Base-by-base conservation (phyloP, 2,329 filamentous ascomycete genomes). In the Sporothrix globosa region DNA sequence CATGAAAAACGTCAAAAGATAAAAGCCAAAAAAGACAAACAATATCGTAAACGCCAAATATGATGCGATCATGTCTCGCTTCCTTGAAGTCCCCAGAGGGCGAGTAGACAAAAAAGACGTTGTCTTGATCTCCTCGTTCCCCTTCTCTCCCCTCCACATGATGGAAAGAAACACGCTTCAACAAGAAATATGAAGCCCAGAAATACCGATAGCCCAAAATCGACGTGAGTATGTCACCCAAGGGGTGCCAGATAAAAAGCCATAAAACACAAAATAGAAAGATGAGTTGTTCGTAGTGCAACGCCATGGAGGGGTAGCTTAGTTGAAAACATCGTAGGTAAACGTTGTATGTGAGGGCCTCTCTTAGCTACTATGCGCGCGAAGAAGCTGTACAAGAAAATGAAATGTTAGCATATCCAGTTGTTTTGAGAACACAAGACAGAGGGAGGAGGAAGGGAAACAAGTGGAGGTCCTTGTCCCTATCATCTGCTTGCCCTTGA, bases 401-500 rank as follows among this genome's bases (percentile, higher is more conserved):
- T 0, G 5, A 0, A 52, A 52, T 66, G 65, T 67, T 56, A 67
- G 65, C 21, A 67, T 24, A 68, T 39, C 14, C 14, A 2, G 50
- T 24, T 24, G 27, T 14, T 44, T n/a, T 27, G 7, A n/a, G n/a
- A 34, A 65, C 27, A 52, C 44, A 66, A 39, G 27, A 24, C 24
- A n/a, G 14, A 48, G 46, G 24, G 24, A 30, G 48, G 50, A 67
- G 19, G 30, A 44, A 34, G 61, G 53, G 48, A 68, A 53, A 67
- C 24, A 53, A 63, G 44, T 54, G 54, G 66, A 67, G 71, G 53
- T 46, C 10, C 50, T 69, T 21, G 41, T 46, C 27, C 44, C 30
- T 52, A 44, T 58, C 53, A 19, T 48, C 54, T 71, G 41, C 70
- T 72, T 71, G 84, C 82, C 82, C 82, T 85, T 77, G 81, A 78